Evolutionary conservation across 352 stramenopile species (phyloP).

Genomic region (Phytophthora pistaciae): DNA sequence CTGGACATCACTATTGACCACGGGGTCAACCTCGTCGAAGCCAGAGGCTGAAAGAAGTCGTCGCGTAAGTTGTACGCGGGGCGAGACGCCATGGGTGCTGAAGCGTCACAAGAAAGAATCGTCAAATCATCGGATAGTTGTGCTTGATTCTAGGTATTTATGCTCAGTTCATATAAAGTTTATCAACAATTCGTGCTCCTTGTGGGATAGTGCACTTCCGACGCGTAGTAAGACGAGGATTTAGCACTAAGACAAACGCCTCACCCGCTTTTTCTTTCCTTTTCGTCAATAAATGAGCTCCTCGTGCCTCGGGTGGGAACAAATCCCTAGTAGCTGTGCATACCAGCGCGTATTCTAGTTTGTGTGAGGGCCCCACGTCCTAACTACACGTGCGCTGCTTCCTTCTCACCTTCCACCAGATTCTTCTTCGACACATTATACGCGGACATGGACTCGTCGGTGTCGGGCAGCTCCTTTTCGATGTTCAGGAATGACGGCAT

Average conservation of each 20-base stretch:
- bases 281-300: constrained; percentile 18
- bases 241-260: neutral
- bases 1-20: neutral
- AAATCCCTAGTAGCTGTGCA: constrained; percentile 10
- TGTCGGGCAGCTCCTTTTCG: constrained; percentile 64
- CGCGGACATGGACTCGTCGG: constrained; percentile 75
- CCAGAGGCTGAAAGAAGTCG: neutral
- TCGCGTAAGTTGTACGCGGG: neutral
- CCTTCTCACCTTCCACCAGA: constrained; percentile 23
- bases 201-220: too few species aligned
- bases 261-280: constrained; percentile 3
- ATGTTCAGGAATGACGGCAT: constrained; percentile 83
- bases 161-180: too few species aligned
- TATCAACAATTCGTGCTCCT: too few species aligned
- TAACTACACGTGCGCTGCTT: constrained; percentile 30
- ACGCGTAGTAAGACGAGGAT: neutral
- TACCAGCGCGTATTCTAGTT: constrained; percentile 30
- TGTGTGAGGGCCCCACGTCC: constrained; percentile 15
- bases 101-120: too few species aligned
- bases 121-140: too few species aligned
- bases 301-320: constrained; percentile 7
- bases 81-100: too few species aligned
- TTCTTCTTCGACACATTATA: constrained; percentile 85
- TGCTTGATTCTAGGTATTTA: too few species aligned
- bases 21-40: neutral